Percentiles rank a stretch among this genome's conserved stretches.
Conservation (phyloP, 2,329 filamentous ascomycete species). For the Coniochaeta prunicola region DNA sequence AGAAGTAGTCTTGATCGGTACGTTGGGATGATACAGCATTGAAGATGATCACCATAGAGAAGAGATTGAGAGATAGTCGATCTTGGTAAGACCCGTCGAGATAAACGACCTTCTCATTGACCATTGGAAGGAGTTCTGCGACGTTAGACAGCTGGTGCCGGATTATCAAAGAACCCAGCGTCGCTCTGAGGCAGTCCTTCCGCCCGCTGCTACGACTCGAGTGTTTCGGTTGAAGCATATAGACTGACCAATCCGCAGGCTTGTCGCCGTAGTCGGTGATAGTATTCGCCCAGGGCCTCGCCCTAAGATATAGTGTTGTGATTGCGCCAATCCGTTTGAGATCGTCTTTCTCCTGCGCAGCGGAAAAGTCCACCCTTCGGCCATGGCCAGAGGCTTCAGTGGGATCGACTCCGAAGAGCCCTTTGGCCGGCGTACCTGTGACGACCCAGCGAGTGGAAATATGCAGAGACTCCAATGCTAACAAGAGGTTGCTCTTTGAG, state of each 20-base stretch:
- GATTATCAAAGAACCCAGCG: slow-evolving; percentile 73
- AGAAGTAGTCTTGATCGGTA: slow-evolving; percentile 80
- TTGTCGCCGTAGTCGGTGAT: slow-evolving; percentile 44
- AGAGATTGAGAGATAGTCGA: slow-evolving; percentile 74
- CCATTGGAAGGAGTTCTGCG: slow-evolving; percentile 58
- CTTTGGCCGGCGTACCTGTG: slow-evolving; percentile 81
- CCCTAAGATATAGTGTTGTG: slow-evolving; percentile 63
- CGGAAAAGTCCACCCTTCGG: slow-evolving; percentile 25
- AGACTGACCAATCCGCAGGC: slow-evolving; percentile 62
- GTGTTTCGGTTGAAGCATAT: slow-evolving; percentile 56
- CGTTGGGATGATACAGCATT: slow-evolving; percentile 87
- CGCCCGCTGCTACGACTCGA: slow-evolving; percentile 45
- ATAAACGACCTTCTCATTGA: slow-evolving; percentile 64
- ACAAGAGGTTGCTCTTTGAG: slow-evolving; percentile 48
- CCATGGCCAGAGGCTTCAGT: not conserved
- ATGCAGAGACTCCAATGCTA: slow-evolving; percentile 44
- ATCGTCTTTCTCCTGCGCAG: slow-evolving; percentile 52
- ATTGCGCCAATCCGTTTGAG: slow-evolving; percentile 60
- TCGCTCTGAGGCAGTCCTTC: slow-evolving; percentile 56
- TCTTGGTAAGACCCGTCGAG: slow-evolving; percentile 82
- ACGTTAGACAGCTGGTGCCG: slow-evolving; percentile 72
- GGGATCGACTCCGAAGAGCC: slow-evolving; percentile 66
- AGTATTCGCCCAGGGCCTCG: slow-evolving; percentile 71
- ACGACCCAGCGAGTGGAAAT: slow-evolving; percentile 80
- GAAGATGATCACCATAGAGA: slow-evolving; percentile 74